Conservation (phyloP, 2,329 filamentous ascomycete species). For the Teratosphaeriaceae sp. region DNA sequence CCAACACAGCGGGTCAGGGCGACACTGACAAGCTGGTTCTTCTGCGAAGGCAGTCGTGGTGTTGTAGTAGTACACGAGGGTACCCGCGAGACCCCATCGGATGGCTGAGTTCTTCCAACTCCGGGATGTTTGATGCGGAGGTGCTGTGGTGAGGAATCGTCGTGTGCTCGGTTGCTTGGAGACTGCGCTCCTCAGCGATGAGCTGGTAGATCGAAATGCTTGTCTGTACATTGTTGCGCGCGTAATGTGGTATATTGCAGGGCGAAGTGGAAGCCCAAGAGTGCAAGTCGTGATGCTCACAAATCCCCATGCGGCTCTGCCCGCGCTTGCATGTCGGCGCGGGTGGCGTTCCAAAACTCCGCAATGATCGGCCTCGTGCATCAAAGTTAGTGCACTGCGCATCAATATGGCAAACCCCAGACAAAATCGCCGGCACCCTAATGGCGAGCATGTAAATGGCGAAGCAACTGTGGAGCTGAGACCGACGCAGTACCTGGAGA, state of each 20-base stretch:
- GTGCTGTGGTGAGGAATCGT: constrained; percentile 52
- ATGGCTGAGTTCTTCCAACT: constrained; percentile 70
- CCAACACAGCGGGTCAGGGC: constrained; percentile 23
- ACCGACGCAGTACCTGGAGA: constrained; percentile 19
- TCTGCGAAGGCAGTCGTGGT: constrained; percentile 84
- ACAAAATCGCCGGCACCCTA: no score
- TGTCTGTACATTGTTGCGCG: constrained; percentile 51
- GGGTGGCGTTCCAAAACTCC: no score
- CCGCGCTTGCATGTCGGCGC: no score
- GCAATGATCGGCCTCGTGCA: no score
- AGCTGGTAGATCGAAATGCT: constrained; percentile 38
- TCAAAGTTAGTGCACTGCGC: no score
- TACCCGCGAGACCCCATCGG: constrained; percentile 70
- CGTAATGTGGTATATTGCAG: constrained; percentile 11
- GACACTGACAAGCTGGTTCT: constrained; percentile 61
- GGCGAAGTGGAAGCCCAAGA: not conserved
- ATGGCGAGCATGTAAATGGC: no score
- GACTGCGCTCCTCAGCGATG: constrained; percentile 19
- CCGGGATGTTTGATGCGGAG: constrained; percentile 59
- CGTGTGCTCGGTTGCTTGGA: constrained; percentile 31
- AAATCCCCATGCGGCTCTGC: no score
- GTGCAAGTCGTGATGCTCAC: not conserved
- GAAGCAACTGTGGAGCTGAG: constrained; percentile 11
- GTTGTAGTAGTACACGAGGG: constrained; percentile 87
- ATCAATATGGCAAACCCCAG: no score